Base-by-base conservation (phyloP, 805 yeast species). In the Barnettozyma californica region DNA sequence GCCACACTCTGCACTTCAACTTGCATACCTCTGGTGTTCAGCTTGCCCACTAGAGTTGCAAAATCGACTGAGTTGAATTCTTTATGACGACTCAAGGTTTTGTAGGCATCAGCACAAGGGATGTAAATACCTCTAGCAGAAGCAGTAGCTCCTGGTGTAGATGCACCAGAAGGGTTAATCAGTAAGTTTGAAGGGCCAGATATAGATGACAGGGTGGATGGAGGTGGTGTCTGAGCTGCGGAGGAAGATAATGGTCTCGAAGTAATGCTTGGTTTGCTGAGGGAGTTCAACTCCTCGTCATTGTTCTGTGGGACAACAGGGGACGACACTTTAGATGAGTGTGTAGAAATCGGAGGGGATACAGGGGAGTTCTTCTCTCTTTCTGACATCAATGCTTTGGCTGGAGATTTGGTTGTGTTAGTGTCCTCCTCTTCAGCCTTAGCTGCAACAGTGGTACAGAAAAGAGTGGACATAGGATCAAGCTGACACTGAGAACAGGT, bases 1-100 rank as follows among this genome's bases (percentile, higher is more conserved):
- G 94, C 95, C 31, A 90, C 94, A 56, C 89, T 80, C 59, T 84
- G 88, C n/a, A 87, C 95, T 60, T 90, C 97, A 42, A 90, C 95
- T 59, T 84, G 88, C 84, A 87, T 86, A 3, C 95, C 96, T 53
- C 85, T 72, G 1, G 95, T 86, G 27, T 84, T 80, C 55, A 89
- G 73, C 57, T 84, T 80, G 13, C 86, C 86, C 5, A 88, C 90
- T 52, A 88, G 70, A 2, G 82, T 78, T 47, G 85, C 78, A 60
- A 88, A 80, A 53, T 87, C 94, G 18, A 84, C 87, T 8, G 79
- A 71, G 49, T 78, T 76, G 67, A 88, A 88, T 56, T 82, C 80
- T 59, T 84, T 84, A 64, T 89, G 96, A 49, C 95, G 73, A 29
- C 91, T 81, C 45, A 91, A 74, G 2, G 96, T 87, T 66, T 83